These are phyloP conservation scores for Straminergon stramineum DNA, from an alignment of 225 moss, liverwort and hornwort genomes.

Conservation along the genomic window DNA sequence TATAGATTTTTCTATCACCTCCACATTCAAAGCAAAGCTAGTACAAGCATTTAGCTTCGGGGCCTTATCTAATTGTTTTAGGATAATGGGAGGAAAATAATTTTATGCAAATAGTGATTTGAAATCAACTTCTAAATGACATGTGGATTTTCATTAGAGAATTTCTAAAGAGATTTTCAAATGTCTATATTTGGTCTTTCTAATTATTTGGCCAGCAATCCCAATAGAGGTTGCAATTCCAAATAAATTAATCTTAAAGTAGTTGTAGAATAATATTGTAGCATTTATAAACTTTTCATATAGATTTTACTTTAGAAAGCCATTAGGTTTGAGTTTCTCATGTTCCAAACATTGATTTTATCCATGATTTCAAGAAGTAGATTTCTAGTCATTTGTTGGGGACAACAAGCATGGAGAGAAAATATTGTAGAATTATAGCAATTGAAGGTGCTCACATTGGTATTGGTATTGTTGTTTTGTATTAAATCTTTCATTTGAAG, in stretches of 20 bases:
- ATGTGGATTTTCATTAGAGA: not conserved
- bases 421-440: not conserved
- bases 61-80: not conserved
- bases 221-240: not conserved
- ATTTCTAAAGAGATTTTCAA: too few species aligned
- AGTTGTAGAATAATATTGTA: not conserved
- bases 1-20: too few species aligned
- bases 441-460: not conserved
- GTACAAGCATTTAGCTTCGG: too few species aligned
- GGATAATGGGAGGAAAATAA: not conserved
- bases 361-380: not conserved
- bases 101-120: not conserved
- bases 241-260: not conserved
- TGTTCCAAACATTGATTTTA: not conserved
- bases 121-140: not conserved
- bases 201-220: accelerated
- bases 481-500: not conserved
- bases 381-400: not conserved
- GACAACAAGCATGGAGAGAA: accelerated
- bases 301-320: not conserved
- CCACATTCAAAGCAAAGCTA: too few species aligned
- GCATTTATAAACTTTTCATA: accelerated
- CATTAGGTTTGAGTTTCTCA: not conserved
- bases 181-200: not conserved
- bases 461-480: not conserved